Evolutionary conservation across 2,329 filamentous ascomycete genomes (phyloP), one percentile per base, ranked within the genome.

Genomic region (Raffaelea arxii): DNA sequence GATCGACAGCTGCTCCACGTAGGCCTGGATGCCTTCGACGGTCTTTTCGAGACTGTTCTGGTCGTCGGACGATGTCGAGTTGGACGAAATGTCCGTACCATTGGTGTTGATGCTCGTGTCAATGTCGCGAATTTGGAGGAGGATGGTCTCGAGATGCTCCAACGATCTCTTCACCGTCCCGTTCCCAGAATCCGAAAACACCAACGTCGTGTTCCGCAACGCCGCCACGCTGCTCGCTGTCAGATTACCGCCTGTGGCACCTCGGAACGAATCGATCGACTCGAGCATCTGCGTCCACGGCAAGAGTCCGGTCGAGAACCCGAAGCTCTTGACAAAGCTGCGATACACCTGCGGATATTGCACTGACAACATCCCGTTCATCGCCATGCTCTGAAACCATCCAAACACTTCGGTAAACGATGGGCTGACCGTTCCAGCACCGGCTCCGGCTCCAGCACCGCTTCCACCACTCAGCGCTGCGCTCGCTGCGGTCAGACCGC

Each of bases 311-410:
- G 83, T 84, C 53, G 87, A 91, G 71, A 96, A 97, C 41, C 74
- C 90, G 63, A 98, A 97, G 68, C 97, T 97, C 68, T 86, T 86
- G 51, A 84, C 71, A 65, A 95, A 98, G 62, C 82, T 91, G 55
- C 82, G 80, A 68, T 97, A 97, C 32, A 97, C 80, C 30, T 79
- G 72, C 4, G 92, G 92, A 55, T 95, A 89, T 56, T 82, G 78
- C 56, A 94, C 90, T 49, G 86, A 94, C 62, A 95, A 74, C 92
- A 97, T 97, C 54, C 92, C 90, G 64, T 92, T 96, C 71, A 92
- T 84, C 24, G 92, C 89, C 73, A 97, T 85, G 43, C 84, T 83
- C 65, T 97, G 90, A 64, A 97, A 95, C 78, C 86, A 94, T 51
- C 83, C 81, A 54, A 95, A 76, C 41, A 94, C 81, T 59, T 96